phyloP scores from a whole-genome alignment of 257 asterid species.

The Eustoma russellianum region DNA sequence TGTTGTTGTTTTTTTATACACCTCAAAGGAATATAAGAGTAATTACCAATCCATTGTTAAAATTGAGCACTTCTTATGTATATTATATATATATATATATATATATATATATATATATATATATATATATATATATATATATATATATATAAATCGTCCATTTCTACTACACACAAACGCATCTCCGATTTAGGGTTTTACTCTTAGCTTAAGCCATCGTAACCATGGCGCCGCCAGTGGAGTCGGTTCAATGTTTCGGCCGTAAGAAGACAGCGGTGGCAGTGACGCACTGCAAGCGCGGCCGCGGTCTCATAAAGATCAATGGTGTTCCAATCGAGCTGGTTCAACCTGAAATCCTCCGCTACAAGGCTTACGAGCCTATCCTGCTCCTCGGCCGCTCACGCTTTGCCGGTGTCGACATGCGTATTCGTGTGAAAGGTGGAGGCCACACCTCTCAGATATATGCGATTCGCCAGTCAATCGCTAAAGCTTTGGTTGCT shows the following conservation, averaged over 20 bases:
- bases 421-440: slow-evolving; percentile 23
- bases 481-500: slow-evolving; percentile 19
- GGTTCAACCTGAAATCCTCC: slow-evolving; percentile 21
- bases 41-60: too few species aligned
- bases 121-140: too few species aligned
- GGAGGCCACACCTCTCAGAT: slow-evolving; percentile 24
- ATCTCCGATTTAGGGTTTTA: slow-evolving; percentile 2
- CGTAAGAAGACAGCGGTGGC: slow-evolving; percentile 25
- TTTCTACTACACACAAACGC: too few species aligned
- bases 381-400: slow-evolving; percentile 17
- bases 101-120: too few species aligned
- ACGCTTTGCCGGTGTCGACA: slow-evolving; percentile 16
- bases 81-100: too few species aligned
- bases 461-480: slow-evolving; percentile 21
- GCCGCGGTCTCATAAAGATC: slow-evolving; percentile 17
- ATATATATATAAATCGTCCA: too few species aligned
- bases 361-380: slow-evolving; percentile 19
- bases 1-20: too few species aligned
- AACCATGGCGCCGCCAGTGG: slow-evolving; percentile 10
- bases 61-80: too few species aligned
- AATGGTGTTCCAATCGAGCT: slow-evolving; percentile 23
- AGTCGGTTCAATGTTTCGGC: slow-evolving; percentile 25
- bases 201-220: background rate
- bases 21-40: too few species aligned
- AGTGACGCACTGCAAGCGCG: slow-evolving; percentile 22